Conservation (phyloP, 345 rosid genomes). For the Brassica carinata region DNA sequence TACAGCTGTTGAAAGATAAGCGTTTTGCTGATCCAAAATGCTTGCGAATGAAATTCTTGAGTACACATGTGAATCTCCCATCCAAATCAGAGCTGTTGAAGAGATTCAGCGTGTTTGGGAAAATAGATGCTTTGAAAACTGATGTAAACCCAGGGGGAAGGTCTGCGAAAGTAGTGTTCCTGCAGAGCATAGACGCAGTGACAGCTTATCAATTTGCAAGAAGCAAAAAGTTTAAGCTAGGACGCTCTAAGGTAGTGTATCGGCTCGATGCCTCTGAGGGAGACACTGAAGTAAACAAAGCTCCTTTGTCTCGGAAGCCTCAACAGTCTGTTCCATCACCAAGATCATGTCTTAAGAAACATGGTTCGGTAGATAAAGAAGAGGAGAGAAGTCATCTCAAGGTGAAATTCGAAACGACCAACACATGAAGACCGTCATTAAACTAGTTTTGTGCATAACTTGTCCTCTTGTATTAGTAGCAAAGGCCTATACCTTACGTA, state of each 20-base stretch:
- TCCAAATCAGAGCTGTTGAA: slow-evolving; percentile 38
- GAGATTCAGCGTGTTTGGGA: slow-evolving; percentile 41
- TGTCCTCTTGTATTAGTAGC: slow-evolving; percentile 5
- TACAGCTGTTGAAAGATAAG: slow-evolving; percentile 33
- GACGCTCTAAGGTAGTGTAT: slow-evolving; percentile 26
- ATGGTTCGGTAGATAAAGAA: slow-evolving; percentile 14
- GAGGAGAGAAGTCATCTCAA: slow-evolving; percentile 6
- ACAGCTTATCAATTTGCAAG: slow-evolving; percentile 41
- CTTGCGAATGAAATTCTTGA: slow-evolving; percentile 38
- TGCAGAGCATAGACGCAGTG: slow-evolving; percentile 42
- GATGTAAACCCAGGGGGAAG: slow-evolving; percentile 20
- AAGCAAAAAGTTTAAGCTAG: slow-evolving; percentile 36
- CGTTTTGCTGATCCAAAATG: slow-evolving; percentile 31
- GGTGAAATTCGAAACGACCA: slow-evolving; percentile 24
- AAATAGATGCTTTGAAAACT: slow-evolving; percentile 34
- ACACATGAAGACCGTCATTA: slow-evolving; percentile 2
- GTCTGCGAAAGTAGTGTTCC: slow-evolving; percentile 33
- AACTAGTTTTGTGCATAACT: slow-evolving; percentile 11
- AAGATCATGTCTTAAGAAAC: slow-evolving; percentile 31
- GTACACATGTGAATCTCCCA: slow-evolving; percentile 24
- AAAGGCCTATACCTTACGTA: neutral
- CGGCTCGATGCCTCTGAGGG: slow-evolving; percentile 21
- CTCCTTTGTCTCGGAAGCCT: neutral
- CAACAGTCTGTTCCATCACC: neutral
- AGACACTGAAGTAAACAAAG: slow-evolving; percentile 11